Conservation (phyloP, 164 flowering plant genomes). For the Liquidambar formosana region DNA sequence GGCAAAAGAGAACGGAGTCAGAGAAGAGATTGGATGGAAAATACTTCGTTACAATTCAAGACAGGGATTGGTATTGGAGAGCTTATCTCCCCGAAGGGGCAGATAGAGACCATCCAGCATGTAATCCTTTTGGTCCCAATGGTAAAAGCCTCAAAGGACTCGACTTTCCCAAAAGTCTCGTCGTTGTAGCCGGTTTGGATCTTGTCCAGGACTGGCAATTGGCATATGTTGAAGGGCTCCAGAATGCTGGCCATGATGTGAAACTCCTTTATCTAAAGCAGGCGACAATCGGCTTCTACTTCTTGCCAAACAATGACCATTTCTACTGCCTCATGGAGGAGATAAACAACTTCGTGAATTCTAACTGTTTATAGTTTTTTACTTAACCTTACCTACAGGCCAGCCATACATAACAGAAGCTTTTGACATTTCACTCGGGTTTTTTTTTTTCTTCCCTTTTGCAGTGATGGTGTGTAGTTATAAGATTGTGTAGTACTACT, state of each 20-base stretch:
- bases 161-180: slow-evolving; percentile 54
- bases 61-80: slow-evolving; percentile 79
- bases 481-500: slow-evolving; percentile 27
- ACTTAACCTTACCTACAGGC: slow-evolving; percentile 27
- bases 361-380: slow-evolving; percentile 33
- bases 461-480: slow-evolving; percentile 29
- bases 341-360: slow-evolving; percentile 47
- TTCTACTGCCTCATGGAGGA: slow-evolving; percentile 59
- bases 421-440: slow-evolving; percentile 29
- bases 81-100: slow-evolving; percentile 73
- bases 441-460: slow-evolving; percentile 8
- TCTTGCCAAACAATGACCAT: slow-evolving; percentile 70
- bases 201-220: slow-evolving; percentile 73
- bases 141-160: slow-evolving; percentile 36
- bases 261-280: slow-evolving; percentile 50
- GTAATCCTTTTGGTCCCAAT: slow-evolving; percentile 62
- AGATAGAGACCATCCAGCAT: slow-evolving; percentile 70
- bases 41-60: slow-evolving; percentile 63
- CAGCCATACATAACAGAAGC: slow-evolving; percentile 30
- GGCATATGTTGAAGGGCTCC: slow-evolving; percentile 55
- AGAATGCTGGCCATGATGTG: slow-evolving; percentile 46
- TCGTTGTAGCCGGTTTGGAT: slow-evolving; percentile 67
- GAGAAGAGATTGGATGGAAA: slow-evolving; percentile 64
- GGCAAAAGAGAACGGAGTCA: slow-evolving; percentile 54
- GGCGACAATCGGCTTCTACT: slow-evolving; percentile 77